A percentile compares a stretch with the other conserved stretches of the same genome.
phyloP scores from a whole-genome alignment of 176 grass and related monocot species.

The Carex kokanica region DNA sequence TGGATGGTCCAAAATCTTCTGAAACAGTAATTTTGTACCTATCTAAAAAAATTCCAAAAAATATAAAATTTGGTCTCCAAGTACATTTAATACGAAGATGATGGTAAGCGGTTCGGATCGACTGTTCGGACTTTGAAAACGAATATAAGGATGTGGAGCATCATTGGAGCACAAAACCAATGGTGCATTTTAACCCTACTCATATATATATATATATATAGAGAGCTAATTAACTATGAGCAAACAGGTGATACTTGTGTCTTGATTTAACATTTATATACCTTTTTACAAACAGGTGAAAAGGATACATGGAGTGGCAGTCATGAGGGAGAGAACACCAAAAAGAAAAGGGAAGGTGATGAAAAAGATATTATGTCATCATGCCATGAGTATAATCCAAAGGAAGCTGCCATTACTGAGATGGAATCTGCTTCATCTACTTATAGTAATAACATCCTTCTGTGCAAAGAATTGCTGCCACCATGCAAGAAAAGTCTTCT shows the following conservation, averaged over 20 bases:
- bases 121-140: too few relatives aligned
- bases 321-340: background rate
- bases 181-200: too few relatives aligned
- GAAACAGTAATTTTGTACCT: too few relatives aligned
- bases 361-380: background rate
- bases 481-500: constrained; percentile 65
- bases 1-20: too few relatives aligned
- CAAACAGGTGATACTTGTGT: background rate
- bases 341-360: background rate
- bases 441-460: background rate
- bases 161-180: too few relatives aligned
- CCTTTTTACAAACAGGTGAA: background rate
- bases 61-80: too few relatives aligned
- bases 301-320: background rate
- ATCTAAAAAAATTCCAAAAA: too few relatives aligned
- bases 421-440: too few relatives aligned
- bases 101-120: too few relatives aligned
- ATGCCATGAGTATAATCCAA: background rate
- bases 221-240: background rate
- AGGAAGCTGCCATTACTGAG: background rate
- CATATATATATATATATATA: too few relatives aligned
- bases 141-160: too few relatives aligned
- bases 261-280: background rate
- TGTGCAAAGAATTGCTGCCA: constrained; percentile 5
- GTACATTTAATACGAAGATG: too few relatives aligned